A percentile compares a stretch with the other conserved stretches of the same genome.
phyloP scores from a whole-genome alignment of 441 rosid species.

The Populus hybrid region DNA sequence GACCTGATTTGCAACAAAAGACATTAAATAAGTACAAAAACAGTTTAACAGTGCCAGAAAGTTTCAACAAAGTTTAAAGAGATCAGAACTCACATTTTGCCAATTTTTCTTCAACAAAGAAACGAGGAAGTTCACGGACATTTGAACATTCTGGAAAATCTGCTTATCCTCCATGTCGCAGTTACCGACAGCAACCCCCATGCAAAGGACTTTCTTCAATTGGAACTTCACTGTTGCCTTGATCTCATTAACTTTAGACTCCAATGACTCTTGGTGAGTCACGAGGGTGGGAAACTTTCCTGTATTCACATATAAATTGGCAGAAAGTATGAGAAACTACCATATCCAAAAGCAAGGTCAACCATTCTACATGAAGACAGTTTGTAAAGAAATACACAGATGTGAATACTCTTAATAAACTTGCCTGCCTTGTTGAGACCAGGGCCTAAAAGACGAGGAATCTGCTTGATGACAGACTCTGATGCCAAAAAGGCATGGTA shows the following conservation, averaged over 20 bases:
- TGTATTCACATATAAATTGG: slow-evolving; percentile 29
- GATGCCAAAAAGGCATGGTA: slow-evolving; percentile 96
- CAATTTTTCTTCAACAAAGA: slow-evolving; percentile 93
- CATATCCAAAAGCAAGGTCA: too few relatives aligned
- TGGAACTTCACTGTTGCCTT: slow-evolving; percentile 46
- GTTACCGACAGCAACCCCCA: slow-evolving; percentile 27
- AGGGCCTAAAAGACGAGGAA: slow-evolving; percentile 97
- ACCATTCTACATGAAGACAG: not conserved
- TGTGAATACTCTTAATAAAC: slow-evolving; percentile 13
- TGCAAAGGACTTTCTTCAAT: slow-evolving; percentile 92
- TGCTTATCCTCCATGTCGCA: slow-evolving; percentile 47
- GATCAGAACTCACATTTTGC: slow-evolving; percentile 71
- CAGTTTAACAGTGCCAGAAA: not conserved
- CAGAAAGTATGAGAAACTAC: not conserved
- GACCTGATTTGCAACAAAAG: slow-evolving; percentile 38
- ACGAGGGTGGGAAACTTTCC: slow-evolving; percentile 98
- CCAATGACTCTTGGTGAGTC: slow-evolving; percentile 85
- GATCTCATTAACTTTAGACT: slow-evolving; percentile 88
- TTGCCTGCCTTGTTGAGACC: slow-evolving; percentile 97
- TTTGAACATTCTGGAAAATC: slow-evolving; percentile 91
- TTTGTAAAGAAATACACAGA: not conserved
- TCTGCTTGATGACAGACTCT: slow-evolving; percentile 97
- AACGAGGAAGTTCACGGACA: slow-evolving; percentile 93
- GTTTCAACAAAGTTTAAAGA: not conserved
- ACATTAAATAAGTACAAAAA: not conserved